Evolutionary conservation across 805 yeast species (phyloP).

Genomic region (Metschnikowia cerradonensis): DNA sequence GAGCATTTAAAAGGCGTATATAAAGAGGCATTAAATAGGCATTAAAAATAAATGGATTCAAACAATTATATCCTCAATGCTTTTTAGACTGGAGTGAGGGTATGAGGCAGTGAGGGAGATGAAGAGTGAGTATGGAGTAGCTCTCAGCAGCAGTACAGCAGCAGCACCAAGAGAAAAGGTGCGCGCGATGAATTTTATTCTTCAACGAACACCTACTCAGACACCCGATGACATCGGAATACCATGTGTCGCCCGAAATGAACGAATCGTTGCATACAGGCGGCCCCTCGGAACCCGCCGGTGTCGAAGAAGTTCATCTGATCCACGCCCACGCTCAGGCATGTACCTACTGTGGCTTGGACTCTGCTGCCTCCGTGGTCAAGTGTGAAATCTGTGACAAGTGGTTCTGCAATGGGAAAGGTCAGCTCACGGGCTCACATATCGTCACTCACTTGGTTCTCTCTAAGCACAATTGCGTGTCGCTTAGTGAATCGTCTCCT

Average conservation of each 20-base stretch:
- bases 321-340: not conserved
- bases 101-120: too few relatives aligned
- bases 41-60: too few relatives aligned
- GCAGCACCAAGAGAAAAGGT: not conserved
- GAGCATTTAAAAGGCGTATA: too few relatives aligned
- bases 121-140: too few relatives aligned
- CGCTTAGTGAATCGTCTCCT: constrained; percentile 74
- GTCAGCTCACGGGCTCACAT: constrained; percentile 61
- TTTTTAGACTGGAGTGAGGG: too few relatives aligned
- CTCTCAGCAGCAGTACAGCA: too few relatives aligned
- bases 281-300: not conserved
- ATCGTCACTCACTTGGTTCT: constrained; percentile 81
- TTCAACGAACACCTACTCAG: not conserved
- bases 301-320: constrained; percentile 2
- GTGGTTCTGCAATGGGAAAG: constrained; percentile 86
- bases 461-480: constrained; percentile 69
- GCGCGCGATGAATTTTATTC: constrained; percentile 5
- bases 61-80: too few relatives aligned
- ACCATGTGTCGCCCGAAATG: constrained; percentile 1
- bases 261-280: constrained; percentile 2
- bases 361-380: constrained; percentile 59
- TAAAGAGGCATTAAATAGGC: too few relatives aligned
- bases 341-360: constrained; percentile 75
- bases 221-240: constrained; percentile 5
- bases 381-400: constrained; percentile 72